These are phyloP conservation scores for Sphenostylis stenocarpa DNA, from an alignment of 306 rosid genomes.

Conservation along the genomic window DNA sequence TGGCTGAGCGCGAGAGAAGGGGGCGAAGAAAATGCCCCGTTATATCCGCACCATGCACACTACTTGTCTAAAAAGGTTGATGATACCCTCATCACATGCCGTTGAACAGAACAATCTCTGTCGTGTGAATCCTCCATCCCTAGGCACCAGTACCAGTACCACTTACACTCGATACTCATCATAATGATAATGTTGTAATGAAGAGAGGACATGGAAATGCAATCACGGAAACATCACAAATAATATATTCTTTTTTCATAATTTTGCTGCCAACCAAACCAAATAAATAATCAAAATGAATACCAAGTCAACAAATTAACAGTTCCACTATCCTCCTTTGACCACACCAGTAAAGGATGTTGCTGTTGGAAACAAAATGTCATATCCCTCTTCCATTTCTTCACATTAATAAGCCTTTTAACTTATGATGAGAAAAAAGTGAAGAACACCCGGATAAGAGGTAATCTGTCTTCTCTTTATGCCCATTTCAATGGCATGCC, in stretches of 20 bases:
- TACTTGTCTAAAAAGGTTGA: slow-evolving; percentile 39
- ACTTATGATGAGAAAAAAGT: slow-evolving; percentile 1
- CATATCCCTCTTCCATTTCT: neutral
- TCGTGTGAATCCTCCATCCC: slow-evolving; percentile 27
- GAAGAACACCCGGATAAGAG: slow-evolving; percentile 1
- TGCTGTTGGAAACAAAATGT: slow-evolving; percentile 18
- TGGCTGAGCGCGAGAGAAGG: slow-evolving; percentile 22
- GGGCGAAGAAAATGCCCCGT: slow-evolving; percentile 39
- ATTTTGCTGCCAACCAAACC: neutral
- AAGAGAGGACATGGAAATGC: slow-evolving; percentile 42
- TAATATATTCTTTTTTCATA: neutral
- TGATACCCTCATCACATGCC: slow-evolving; percentile 32
- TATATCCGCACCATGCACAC: slow-evolving; percentile 47
- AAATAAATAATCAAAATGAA: neutral
- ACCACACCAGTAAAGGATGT: slow-evolving; percentile 9
- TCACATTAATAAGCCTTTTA: slow-evolving; percentile 15
- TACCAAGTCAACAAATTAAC: slow-evolving; percentile 47
- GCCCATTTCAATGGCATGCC: slow-evolving; percentile 2
- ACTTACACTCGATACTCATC: slow-evolving; percentile 20
- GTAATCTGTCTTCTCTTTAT: slow-evolving; percentile 19
- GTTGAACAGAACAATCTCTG: slow-evolving; percentile 31
- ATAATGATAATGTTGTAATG: slow-evolving; percentile 37
- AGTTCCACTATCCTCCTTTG: slow-evolving; percentile 34
- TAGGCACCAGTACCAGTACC: slow-evolving; percentile 28
- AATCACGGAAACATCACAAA: slow-evolving; percentile 45